Percentiles rank a stretch among this genome's conserved stretches.
Conservation (phyloP, 352 stramenopile genomes). For the Globisporangium emineosum region DNA sequence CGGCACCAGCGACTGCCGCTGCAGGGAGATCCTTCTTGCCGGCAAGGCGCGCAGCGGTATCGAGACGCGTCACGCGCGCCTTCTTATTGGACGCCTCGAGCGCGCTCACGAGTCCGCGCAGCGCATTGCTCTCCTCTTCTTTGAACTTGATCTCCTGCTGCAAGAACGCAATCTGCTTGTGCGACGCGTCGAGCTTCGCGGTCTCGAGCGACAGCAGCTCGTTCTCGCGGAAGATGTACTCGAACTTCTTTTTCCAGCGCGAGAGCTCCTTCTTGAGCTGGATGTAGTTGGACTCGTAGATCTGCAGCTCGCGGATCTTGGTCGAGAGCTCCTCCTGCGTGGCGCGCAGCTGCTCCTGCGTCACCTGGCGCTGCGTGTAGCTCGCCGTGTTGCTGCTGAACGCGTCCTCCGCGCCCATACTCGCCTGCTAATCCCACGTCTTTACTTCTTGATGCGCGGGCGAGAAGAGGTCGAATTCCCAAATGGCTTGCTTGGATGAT, state of each 20-base stretch:
- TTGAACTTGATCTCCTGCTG: conserved; percentile 87
- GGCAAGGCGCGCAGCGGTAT: conserved; percentile 39
- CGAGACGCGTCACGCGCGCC: conserved; percentile 58
- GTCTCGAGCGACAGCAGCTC: conserved; percentile 81
- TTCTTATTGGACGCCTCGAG: conserved; percentile 84
- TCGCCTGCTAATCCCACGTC: not conserved
- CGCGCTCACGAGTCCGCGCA: conserved; percentile 67
- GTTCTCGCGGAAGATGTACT: conserved; percentile 86
- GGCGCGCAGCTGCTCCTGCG: conserved; percentile 59
- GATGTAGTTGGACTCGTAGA: conserved; percentile 81
- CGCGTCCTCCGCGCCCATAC: conserved; percentile 16
- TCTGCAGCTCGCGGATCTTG: conserved; percentile 79
- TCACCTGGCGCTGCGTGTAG: conserved; percentile 61
- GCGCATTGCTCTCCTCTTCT: conserved; percentile 71
- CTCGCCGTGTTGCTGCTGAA: conserved; percentile 65
- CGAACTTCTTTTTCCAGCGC: conserved; percentile 87
- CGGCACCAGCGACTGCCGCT: conserved; percentile 22
- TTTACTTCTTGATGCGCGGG: conserved; percentile 5
- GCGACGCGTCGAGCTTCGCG: conserved; percentile 76
- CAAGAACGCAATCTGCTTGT: conserved; percentile 82
- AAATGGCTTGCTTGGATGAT: no score
- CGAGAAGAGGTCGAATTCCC: no score
- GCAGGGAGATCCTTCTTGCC: conserved; percentile 24
- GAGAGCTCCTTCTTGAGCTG: conserved; percentile 70
- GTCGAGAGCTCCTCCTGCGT: conserved; percentile 75